These are phyloP conservation scores for Pelagophyceae sp. DNA, from an alignment of 352 stramenopile genomes.

Conservation along the genomic window DNA sequence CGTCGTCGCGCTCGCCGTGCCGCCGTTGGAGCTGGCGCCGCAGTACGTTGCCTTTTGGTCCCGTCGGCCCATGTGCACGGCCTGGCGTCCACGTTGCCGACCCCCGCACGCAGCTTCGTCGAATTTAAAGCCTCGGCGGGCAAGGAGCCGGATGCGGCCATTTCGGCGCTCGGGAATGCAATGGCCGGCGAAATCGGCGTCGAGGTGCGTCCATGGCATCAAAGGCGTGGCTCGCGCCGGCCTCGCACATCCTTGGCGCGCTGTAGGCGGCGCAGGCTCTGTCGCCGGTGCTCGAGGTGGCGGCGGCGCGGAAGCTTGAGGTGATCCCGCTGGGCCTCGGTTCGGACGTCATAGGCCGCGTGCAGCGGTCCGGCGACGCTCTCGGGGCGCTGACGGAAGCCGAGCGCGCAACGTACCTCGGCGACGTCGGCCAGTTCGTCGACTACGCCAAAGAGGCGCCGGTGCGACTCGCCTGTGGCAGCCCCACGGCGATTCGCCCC, in stretches of 20 bases:
- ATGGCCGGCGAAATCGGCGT: neutral
- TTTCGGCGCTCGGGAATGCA: neutral
- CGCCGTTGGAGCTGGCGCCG: neutral
- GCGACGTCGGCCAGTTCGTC: conserved; percentile 3
- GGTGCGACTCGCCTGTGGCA: no score
- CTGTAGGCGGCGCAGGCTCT: neutral
- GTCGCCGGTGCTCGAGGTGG: neutral
- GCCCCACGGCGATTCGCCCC: no score
- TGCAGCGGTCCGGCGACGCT: neutral
- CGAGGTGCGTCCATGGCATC: no score
- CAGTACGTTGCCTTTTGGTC: neutral
- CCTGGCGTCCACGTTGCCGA: no score
- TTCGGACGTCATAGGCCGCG: neutral
- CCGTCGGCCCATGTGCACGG: no score
- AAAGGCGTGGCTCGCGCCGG: no score
- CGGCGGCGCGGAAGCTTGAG: neutral
- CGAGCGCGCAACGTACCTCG: neutral
- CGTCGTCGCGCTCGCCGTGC: neutral
- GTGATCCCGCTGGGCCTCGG: neutral
- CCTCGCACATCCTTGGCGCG: no score
- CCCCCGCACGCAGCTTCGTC: no score
- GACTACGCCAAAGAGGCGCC: neutral
- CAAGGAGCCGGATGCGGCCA: neutral
- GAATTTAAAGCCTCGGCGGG: no score
- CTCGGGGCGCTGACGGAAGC: conserved; percentile 2